Conservation (phyloP, 148 eudicot genomes). For the Arbutus unedo region DNA sequence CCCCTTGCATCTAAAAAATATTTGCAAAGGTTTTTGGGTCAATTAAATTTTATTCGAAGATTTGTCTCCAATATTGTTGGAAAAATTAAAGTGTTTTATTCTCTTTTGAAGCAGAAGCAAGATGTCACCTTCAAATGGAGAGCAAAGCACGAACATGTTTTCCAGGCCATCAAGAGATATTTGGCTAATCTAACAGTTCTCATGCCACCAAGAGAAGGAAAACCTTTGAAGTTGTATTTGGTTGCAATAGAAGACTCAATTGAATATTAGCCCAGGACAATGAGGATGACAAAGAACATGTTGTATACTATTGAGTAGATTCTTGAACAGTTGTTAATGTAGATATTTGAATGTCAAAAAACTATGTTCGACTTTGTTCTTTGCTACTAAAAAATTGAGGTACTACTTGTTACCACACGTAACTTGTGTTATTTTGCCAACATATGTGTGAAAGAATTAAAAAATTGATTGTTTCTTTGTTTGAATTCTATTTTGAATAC, state of each 20-base stretch:
- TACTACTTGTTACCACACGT: too few species aligned
- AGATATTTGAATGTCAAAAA: too few species aligned
- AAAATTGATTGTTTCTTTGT: too few species aligned
- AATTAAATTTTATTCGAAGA: not conserved
- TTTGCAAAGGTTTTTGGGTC: not conserved
- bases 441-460: too few species aligned
- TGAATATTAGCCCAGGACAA: not conserved
- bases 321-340: too few species aligned
- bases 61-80: too few species aligned
- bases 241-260: not conserved
- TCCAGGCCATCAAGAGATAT: too few species aligned
- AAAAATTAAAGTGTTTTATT: too few species aligned
- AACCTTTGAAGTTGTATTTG: not conserved
- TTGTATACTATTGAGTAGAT: not conserved
- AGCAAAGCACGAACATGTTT: not conserved
- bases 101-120: not conserved
- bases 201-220: not conserved
- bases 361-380: too few species aligned
- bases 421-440: too few species aligned
- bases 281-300: not conserved
- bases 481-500: too few species aligned
- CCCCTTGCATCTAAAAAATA: not conserved
- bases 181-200: not conserved
- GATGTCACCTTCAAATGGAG: not conserved
- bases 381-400: too few species aligned